A percentile compares a stretch with the other conserved stretches of the same genome.
Conservation (phyloP, 2,329 filamentous ascomycete species). For the Alternaria atra region DNA sequence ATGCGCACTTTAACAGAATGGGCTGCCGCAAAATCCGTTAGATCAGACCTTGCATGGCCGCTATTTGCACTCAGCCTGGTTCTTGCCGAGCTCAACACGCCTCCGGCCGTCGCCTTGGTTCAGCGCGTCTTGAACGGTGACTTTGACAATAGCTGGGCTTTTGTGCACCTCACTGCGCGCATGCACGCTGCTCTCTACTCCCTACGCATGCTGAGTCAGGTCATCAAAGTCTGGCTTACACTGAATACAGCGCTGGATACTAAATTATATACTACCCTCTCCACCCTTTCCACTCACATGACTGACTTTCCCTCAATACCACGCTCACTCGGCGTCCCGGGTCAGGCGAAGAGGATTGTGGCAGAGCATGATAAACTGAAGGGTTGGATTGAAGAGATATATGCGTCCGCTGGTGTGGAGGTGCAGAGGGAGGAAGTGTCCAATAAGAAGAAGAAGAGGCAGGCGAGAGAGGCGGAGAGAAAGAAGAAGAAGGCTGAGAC, state of each 20-base stretch:
- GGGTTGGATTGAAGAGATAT: conserved; percentile 39
- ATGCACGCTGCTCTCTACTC: conserved; percentile 56
- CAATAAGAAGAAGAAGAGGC: conserved; percentile 37
- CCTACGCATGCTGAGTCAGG: conserved; percentile 53
- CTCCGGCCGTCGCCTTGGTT: conserved; percentile 27
- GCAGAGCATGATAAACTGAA: conserved; percentile 27
- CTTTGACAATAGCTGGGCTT: conserved; percentile 49
- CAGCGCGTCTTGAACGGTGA: conserved; percentile 38
- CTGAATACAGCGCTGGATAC: conserved; percentile 1
- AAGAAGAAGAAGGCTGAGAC: conserved; percentile 36
- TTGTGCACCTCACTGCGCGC: conserved; percentile 52
- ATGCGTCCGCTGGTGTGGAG: conserved; percentile 35
- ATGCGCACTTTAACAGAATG: conserved; percentile 27
- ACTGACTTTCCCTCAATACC: conserved; percentile 34
- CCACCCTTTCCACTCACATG: conserved; percentile 28
- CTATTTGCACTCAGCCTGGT: conserved; percentile 37
- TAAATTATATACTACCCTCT: conserved; percentile 1
- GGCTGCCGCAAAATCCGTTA: conserved; percentile 22
- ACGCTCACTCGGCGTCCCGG: conserved; percentile 37
- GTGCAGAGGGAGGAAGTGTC: conserved; percentile 24
- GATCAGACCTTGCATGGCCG: conserved; percentile 31
- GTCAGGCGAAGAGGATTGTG: conserved; percentile 25
- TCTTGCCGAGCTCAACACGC: conserved; percentile 29
- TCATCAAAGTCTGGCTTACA: conserved; percentile 37
- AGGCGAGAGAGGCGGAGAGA: conserved; percentile 36